Evolutionary conservation across 257 asterid species (phyloP).

Genomic region (Solanum raphanifolium): DNA sequence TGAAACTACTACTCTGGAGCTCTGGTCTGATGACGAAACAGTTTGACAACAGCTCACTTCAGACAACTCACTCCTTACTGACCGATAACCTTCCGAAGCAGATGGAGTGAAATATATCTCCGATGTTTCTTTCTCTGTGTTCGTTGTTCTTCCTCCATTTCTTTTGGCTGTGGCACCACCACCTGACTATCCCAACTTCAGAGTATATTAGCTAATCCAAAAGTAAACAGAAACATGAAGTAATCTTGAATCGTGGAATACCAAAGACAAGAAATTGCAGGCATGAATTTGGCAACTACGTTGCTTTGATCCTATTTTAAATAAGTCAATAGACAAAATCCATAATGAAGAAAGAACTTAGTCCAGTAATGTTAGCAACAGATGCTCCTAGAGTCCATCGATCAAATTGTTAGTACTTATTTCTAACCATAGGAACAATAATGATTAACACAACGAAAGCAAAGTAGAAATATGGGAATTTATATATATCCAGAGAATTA

Average conservation of each 20-base stretch:
- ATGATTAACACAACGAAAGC: not conserved
- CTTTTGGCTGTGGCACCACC: conserved; percentile 13
- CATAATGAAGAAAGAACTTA: not conserved
- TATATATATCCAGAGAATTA: not conserved
- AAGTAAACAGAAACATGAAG: not conserved
- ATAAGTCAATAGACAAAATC: not conserved
- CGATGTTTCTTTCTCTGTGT: conserved; percentile 12
- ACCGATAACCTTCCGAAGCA: conserved; percentile 19
- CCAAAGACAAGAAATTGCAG: not conserved
- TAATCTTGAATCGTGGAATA: not conserved
- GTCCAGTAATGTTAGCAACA: not conserved
- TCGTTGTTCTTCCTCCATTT: conserved; percentile 1
- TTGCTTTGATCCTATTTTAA: not conserved
- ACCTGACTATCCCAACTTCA: conserved; percentile 21
- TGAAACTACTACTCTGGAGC: not conserved
- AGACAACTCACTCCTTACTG: conserved; percentile 18
- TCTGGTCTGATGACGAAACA: not conserved
- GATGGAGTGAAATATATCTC: conserved; percentile 14
- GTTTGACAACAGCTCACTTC: conserved; percentile 1
- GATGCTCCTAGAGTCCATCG: not conserved
- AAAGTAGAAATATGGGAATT: not conserved
- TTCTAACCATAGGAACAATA: not conserved
- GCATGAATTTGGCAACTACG: not conserved
- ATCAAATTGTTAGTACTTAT: not conserved
- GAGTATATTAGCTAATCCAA: conserved; percentile 8